Evolutionary conservation across 176 grass and related monocot genomes (phyloP), one percentile per base, ranked within the genome.

Genomic region (Oryza glumipatula): DNA sequence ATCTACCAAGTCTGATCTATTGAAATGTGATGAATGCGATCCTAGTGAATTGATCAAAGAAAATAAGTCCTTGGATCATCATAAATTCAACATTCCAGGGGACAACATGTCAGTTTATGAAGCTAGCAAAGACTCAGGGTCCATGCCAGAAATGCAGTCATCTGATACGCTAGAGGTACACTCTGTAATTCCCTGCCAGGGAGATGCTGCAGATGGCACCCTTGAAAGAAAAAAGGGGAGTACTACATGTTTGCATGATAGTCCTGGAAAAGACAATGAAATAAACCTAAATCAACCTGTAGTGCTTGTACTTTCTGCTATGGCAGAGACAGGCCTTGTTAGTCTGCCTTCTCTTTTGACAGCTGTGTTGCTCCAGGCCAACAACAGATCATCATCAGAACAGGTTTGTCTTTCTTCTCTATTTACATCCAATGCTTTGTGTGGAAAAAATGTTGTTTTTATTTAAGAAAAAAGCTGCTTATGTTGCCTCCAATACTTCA

Each of bases 321-420:
- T 99, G 77, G 88, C 93, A 84, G 94, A 96, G 84, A 99, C 96
- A 60, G 94, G 96, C 67, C 89, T 99, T 76, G 91, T 99, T 77
- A 94, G 93, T 89, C 86, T 99, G 61, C 90, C 94, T 9, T 99
- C 96, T 73, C 90, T 99, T 80, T 88, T 99, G 87, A 99, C 94
- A 75, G 93, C 96, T 63, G 96, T 99, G 52, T 91, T 99, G 83
- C 91, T 99, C 70, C 96, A 96, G 93, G 91, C 96, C 81, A 96
- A 96, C 61, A 99, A 94, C 78, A 99, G 92, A 81, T 92, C 86
- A 8, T 92, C 96, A 73, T 92, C 89, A 8, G 96, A 99, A 64
- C 96, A 99, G 96, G 96, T 99, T 88, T 68, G 76, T 64, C 23
- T 32, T 65, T 85, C 73, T 89, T 47, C 76, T 76, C 4, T 43